These are phyloP conservation scores for Diaporthe citrichinensis DNA, from an alignment of 2,329 filamentous ascomycete species.

Conservation along the genomic window DNA sequence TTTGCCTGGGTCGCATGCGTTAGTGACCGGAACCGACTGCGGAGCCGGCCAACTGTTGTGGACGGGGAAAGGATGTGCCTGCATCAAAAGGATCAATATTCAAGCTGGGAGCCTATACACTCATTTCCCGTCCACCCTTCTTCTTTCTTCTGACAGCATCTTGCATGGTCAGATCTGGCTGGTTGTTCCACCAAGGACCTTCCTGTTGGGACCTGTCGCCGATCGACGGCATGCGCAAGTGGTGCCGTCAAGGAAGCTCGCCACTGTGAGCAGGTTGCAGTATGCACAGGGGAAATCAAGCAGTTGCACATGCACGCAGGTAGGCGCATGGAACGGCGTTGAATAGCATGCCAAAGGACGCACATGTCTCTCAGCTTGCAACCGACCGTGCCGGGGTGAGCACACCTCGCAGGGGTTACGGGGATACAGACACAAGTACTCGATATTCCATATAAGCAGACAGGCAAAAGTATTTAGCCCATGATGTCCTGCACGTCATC, in stretches of 20 bases:
- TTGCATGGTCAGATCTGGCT: slow-evolving; percentile 8
- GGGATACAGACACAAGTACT: background rate
- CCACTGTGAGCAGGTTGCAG: background rate
- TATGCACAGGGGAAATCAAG: background rate
- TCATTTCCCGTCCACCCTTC: slow-evolving; percentile 2
- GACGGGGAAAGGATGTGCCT: background rate
- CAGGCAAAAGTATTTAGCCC: background rate
- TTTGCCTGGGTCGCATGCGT: slow-evolving; percentile 1
- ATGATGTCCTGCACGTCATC: background rate
- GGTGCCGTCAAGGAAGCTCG: background rate
- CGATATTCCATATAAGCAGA: background rate
- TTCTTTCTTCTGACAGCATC: background rate
- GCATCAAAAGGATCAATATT: slow-evolving; percentile 13
- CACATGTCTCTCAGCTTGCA: background rate
- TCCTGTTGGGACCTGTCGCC: background rate
- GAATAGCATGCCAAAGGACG: background rate
- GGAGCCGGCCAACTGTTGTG: background rate
- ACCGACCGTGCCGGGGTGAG: background rate
- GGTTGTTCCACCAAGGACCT: background rate
- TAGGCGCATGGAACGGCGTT: background rate
- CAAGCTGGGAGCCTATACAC: background rate
- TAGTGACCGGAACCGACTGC: slow-evolving; percentile 4
- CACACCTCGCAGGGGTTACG: background rate
- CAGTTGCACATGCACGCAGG: background rate
- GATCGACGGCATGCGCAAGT: background rate